phyloP scores from a whole-genome alignment of 495 filamentous ascomycete species.

The Talaromyces wortmannii region DNA sequence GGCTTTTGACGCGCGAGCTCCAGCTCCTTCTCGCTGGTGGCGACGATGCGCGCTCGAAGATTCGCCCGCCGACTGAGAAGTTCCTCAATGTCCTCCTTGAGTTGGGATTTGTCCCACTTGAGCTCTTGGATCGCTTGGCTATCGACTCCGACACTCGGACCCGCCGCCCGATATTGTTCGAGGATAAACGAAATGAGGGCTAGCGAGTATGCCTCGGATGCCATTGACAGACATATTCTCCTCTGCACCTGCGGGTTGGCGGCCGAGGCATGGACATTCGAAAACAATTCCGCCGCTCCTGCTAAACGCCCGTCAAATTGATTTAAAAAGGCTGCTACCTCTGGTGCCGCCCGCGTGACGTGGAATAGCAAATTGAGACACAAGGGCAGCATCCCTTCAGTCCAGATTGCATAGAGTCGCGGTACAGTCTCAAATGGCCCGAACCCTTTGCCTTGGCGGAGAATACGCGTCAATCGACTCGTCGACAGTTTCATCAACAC shows the following conservation, averaged over 20 bases:
- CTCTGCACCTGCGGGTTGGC: conserved; percentile 25
- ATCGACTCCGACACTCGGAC: conserved; percentile 49
- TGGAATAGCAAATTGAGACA: conserved; percentile 84
- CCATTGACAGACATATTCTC: conserved; percentile 61
- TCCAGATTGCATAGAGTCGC: conserved; percentile 75
- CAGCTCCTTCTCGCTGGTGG: conserved; percentile 64
- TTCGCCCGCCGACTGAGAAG: conserved; percentile 56
- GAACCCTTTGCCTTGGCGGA: conserved; percentile 60
- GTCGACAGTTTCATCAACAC: conserved; percentile 69
- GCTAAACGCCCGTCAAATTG: conserved; percentile 69
- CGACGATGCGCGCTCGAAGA: conserved; percentile 61
- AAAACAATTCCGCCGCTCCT: conserved; percentile 55
- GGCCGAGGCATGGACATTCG: conserved; percentile 28
- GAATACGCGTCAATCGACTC: conserved; percentile 65
- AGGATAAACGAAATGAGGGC: conserved; percentile 66
- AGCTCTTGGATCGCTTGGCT: conserved; percentile 56
- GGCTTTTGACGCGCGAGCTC: conserved; percentile 51
- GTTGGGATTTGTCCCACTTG: conserved; percentile 60
- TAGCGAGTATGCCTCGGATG: conserved; percentile 69
- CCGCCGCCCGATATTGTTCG: conserved; percentile 50
- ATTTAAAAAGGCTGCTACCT: conserved; percentile 80
- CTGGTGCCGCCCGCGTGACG: conserved; percentile 70
- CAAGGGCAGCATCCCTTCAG: conserved; percentile 76
- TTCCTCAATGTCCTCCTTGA: conserved; percentile 74
- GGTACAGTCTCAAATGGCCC: conserved; percentile 58